Evolutionary conservation across 2,329 filamentous ascomycete genomes (phyloP).

Genomic region (Colletotrichum siamense): DNA sequence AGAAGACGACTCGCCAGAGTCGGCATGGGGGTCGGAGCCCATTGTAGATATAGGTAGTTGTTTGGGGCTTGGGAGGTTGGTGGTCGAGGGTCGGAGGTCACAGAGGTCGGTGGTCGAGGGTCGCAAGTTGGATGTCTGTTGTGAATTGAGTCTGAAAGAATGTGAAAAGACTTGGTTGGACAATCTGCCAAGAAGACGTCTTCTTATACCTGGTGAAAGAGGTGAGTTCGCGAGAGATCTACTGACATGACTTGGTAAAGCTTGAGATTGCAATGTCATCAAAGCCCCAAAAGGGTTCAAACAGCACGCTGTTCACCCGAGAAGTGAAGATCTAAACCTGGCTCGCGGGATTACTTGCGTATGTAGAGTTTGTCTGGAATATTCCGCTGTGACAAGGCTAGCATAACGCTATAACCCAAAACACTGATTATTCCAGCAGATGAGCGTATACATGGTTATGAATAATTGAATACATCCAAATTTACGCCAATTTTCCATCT

Average conservation of each 20-base stretch:
- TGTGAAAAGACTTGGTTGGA: not conserved
- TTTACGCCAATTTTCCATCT: not conserved
- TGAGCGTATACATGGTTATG: rapidly evolving
- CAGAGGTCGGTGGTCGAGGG: not conserved
- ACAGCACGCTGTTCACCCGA: not conserved
- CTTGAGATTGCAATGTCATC: not conserved
- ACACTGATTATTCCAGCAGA: not conserved
- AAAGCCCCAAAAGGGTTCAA: not conserved
- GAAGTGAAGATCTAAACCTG: not conserved
- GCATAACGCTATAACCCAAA: not conserved
- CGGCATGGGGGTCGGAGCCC: not conserved
- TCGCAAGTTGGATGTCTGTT: too few species aligned
- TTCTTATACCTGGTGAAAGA: not conserved
- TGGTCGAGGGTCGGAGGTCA: not conserved
- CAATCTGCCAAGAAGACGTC: not conserved
- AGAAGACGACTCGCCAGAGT: not conserved
- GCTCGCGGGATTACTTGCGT: not conserved
- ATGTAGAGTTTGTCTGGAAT: not conserved
- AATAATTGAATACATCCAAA: not conserved
- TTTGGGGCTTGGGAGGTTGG: not conserved
- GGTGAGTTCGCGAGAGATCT: not conserved
- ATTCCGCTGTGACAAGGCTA: not conserved
- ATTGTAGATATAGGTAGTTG: not conserved
- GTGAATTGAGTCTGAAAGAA: not conserved
- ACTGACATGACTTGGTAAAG: not conserved